phyloP scores from a whole-genome alignment of 192 early-diverging fungal genomes.

The Coemansia umbellata region DNA sequence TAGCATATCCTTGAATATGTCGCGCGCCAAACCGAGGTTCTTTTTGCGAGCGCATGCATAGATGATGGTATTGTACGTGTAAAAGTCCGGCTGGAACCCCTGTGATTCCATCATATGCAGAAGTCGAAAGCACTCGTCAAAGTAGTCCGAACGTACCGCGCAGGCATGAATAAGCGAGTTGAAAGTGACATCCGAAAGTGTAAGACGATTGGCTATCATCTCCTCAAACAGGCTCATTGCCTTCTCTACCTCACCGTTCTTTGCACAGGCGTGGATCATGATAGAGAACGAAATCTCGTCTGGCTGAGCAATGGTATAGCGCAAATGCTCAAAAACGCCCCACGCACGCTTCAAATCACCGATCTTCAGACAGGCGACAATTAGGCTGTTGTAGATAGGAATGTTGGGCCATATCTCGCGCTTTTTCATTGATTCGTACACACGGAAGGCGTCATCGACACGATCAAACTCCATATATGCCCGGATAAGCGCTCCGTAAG shows the following conservation, averaged over 20 bases:
- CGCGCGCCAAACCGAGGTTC: constrained; percentile 68
- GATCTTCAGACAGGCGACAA: constrained; percentile 74
- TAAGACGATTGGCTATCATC: constrained; percentile 68
- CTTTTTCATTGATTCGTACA: constrained; percentile 75
- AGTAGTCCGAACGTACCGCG: constrained; percentile 75
- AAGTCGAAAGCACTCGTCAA: constrained; percentile 73
- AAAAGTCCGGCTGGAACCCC: constrained; percentile 75
- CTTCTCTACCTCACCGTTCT: constrained; percentile 76
- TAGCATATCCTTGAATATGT: constrained; percentile 59
- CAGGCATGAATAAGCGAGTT: constrained; percentile 86
- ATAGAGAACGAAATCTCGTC: constrained; percentile 76
- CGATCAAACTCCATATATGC: constrained; percentile 56
- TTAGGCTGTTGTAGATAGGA: constrained; percentile 73
- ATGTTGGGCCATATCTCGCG: constrained; percentile 53
- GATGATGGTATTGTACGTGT: constrained; percentile 82
- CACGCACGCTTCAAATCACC: constrained; percentile 77
- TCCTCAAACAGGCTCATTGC: constrained; percentile 91
- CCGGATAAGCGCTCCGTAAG: constrained; percentile 71
- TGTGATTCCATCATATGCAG: constrained; percentile 78
- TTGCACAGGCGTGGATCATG: constrained; percentile 91
- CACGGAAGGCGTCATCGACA: constrained; percentile 67
- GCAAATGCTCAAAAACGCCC: constrained; percentile 87
- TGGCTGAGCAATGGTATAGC: constrained; percentile 68
- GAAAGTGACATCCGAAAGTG: constrained; percentile 80
- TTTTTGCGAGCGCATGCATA: constrained; percentile 67